Base-by-base conservation (phyloP, 1,284 basidiomycete species). In the Leccinum glutinopallens region DNA sequence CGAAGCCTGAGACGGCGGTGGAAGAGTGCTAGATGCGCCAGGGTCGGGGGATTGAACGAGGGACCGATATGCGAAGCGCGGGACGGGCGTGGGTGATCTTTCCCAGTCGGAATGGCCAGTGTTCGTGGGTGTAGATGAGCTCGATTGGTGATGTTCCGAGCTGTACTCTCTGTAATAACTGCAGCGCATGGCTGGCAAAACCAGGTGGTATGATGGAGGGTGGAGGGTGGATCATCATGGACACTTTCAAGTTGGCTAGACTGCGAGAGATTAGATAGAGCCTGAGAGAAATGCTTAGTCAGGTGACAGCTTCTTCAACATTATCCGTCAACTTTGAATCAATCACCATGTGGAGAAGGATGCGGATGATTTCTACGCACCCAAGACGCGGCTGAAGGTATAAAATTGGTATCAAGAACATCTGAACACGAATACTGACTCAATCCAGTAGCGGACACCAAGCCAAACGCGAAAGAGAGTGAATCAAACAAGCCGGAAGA, bases 31-130 rank as follows among this genome's bases (percentile, higher is more conserved):
- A 91, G 83, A 74, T 99, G 96, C 0, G 97, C 95, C 12, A 84
- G 76, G 0, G 93, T 95, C 0, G 97, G 97, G 2, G 97, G 96
- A 72, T 99, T 98, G 80, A 96, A 98, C 1, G 93, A 96, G 0
- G 94, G 19, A 97, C 83, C 8, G 88, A 83, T 58, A 92, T 80
- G 37, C 77, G 80, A 37, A 88, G 73, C 5, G 75, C 69, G 55
- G 67, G 63, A 22, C 53, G 62, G 9, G 68, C 58, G 59, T 66
- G 65, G 57, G 15, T 60, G 15, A 51, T 58, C 29, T 70, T 67
- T 39, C 68, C 68, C 1, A 70, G 74, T 29, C 73, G 78, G 57
- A 80, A 62, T 33, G 89, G 89, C 89, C 89, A 91, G 46, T 69
- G 73, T 29, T 80, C 75, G 68, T 89, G 84, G 10, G 75, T 73